Evolutionary conservation across 495 filamentous ascomycete genomes (phyloP).

Genomic region (Penicillium coffeae): DNA sequence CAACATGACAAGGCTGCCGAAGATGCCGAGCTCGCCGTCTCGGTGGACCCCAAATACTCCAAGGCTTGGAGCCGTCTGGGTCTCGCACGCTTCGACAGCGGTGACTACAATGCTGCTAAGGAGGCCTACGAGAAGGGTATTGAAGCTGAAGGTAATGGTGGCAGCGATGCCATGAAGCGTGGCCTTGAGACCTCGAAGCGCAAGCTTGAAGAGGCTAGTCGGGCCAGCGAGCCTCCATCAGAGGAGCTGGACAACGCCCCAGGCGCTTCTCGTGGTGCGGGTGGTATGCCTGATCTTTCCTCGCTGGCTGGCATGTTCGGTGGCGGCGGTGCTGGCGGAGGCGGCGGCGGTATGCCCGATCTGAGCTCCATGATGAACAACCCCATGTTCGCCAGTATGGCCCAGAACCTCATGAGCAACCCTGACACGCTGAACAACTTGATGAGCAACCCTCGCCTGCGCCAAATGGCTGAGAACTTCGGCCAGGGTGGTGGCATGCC

Average conservation of each 20-base stretch:
- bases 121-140: constrained; percentile 94
- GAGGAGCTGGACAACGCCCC: constrained; percentile 47
- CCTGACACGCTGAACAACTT: constrained; percentile 83
- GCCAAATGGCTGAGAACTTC: constrained; percentile 65
- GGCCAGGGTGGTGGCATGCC: constrained; percentile 72
- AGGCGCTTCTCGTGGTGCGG: constrained; percentile 47
- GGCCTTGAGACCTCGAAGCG: constrained; percentile 88
- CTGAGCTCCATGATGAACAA: constrained; percentile 85
- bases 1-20: constrained; percentile 75
- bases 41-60: constrained; percentile 84
- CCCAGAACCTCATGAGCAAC: constrained; percentile 94
- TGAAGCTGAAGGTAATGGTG: constrained; percentile 88
- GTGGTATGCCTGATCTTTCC: constrained; percentile 77
- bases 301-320: constrained; percentile 70
- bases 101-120: constrained; percentile 85
- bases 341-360: constrained; percentile 82
- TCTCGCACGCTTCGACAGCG: constrained; percentile 82
- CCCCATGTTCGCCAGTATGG: constrained; percentile 95
- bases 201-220: constrained; percentile 67
- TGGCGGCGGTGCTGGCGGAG: constrained; percentile 53
- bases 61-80: constrained; percentile 95
- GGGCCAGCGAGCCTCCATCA: constrained; percentile 45
- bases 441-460: constrained; percentile 88
- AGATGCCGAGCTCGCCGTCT: constrained; percentile 85
- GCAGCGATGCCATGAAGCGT: constrained; percentile 78